A percentile compares a stretch with the other conserved stretches of the same genome.
Evolutionary conservation across 352 stramenopile species (phyloP).

Genomic region (Pythium catenulatum): DNA sequence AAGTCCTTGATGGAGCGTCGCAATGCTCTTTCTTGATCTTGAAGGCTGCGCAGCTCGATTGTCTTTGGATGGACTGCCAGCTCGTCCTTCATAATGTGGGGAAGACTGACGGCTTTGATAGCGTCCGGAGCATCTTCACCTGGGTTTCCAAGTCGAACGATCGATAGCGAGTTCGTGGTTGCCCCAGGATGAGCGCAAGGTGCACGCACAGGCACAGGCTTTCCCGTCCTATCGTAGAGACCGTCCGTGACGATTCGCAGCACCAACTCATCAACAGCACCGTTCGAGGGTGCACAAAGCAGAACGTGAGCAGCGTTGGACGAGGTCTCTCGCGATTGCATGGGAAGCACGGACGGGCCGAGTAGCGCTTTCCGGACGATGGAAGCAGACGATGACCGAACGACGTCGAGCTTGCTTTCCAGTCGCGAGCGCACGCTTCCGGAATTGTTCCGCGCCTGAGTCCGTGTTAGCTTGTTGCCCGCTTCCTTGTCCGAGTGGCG

Average conservation of each 20-base stretch:
- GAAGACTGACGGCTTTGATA: slow-evolving; percentile 88
- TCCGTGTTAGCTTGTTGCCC: slow-evolving; percentile 68
- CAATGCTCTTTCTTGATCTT: slow-evolving; percentile 82
- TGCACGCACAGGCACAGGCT: slow-evolving; percentile 73
- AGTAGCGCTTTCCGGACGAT: slow-evolving; percentile 77
- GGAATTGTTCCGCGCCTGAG: slow-evolving; percentile 83
- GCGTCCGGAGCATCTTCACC: slow-evolving; percentile 83
- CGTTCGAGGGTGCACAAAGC: slow-evolving; percentile 94
- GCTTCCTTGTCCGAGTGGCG: slow-evolving; percentile 67
- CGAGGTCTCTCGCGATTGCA: slow-evolving; percentile 43
- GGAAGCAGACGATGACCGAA: slow-evolving; percentile 38
- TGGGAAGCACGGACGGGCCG: slow-evolving; percentile 53
- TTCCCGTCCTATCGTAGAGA: slow-evolving; percentile 79
- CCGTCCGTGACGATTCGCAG: slow-evolving; percentile 91
- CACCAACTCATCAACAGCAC: slow-evolving; percentile 94
- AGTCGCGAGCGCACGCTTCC: slow-evolving; percentile 76
- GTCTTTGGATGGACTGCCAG: slow-evolving; percentile 91
- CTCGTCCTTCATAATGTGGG: slow-evolving; percentile 89
- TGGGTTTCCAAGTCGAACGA: slow-evolving; percentile 89
- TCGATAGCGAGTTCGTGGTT: slow-evolving; percentile 75
- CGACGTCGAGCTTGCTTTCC: slow-evolving; percentile 78
- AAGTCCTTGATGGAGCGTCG: slow-evolving; percentile 84
- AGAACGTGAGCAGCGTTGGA: slow-evolving; percentile 82
- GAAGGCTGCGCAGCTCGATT: slow-evolving; percentile 75
- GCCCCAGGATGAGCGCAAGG: slow-evolving; percentile 84